These are phyloP conservation scores for Xerocomellus chrysenteron DNA, from an alignment of 768 basidiomycete genomes.

Conservation along the genomic window DNA sequence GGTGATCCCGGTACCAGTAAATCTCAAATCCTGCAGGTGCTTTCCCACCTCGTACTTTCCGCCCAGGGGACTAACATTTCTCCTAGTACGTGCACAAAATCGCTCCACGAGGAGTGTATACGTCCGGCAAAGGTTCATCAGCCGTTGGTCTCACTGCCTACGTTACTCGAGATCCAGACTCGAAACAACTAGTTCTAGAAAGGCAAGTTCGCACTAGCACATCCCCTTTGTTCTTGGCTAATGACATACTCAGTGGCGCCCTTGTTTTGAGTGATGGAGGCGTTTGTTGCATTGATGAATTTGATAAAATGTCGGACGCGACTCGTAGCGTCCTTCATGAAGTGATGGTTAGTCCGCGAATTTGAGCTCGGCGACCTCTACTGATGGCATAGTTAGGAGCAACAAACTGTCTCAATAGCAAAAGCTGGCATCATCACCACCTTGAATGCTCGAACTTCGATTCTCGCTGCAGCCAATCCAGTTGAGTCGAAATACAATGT, in stretches of 20 bases:
- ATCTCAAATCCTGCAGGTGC: constrained; percentile 89
- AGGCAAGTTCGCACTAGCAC: constrained; percentile 50
- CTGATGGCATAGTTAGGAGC: constrained; percentile 62
- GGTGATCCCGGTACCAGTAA: constrained; percentile 98
- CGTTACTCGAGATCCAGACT: constrained; percentile 96
- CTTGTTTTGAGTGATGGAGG: constrained; percentile 94
- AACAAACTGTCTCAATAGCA: constrained; percentile 99
- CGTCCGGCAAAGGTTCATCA: constrained; percentile 97
- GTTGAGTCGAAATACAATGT: constrained; percentile 95
- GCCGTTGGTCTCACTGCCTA: constrained; percentile 99
- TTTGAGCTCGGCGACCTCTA: background rate
- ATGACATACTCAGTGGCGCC: constrained; percentile 62
- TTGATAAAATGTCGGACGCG: constrained; percentile 98
- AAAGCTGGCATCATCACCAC: constrained; percentile 99
- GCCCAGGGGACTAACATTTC: background rate
- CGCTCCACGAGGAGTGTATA: constrained; percentile 95
- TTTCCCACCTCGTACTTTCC: constrained; percentile 11
- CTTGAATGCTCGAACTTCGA: constrained; percentile 96
- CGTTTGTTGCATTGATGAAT: constrained; percentile 98
- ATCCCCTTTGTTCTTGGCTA: background rate
- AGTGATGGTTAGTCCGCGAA: constrained; percentile 73
- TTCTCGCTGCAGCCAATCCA: constrained; percentile 96
- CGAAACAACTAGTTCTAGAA: constrained; percentile 96
- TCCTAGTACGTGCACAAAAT: constrained; percentile 96
- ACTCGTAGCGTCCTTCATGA: constrained; percentile 98